phyloP scores from a whole-genome alignment of 495 filamentous ascomycete genomes.

The Hypoxylon rickii region DNA sequence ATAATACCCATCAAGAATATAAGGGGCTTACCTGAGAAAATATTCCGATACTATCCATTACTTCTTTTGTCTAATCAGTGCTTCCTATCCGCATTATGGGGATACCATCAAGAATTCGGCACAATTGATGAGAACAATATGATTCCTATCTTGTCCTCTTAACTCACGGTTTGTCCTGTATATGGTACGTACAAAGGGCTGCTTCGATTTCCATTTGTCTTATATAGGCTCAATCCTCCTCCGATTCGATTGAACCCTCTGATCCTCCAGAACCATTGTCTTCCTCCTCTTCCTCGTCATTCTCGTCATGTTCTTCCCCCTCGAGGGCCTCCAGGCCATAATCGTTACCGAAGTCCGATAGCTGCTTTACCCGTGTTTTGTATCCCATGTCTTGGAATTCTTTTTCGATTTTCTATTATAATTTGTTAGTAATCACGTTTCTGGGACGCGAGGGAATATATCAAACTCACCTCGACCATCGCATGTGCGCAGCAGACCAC shows the following conservation, averaged over 20 bases:
- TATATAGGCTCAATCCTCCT: slow-evolving; percentile 28
- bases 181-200: slow-evolving; percentile 20
- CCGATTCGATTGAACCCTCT: slow-evolving; percentile 45
- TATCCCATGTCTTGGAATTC: slow-evolving; percentile 77
- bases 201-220: background rate
- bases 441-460: background rate
- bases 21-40: too few species aligned
- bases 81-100: too few species aligned
- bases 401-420: slow-evolving; percentile 65
- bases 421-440: slow-evolving; percentile 16
- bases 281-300: slow-evolving; percentile 52
- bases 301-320: slow-evolving; percentile 65
- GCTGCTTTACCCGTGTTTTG: slow-evolving; percentile 71
- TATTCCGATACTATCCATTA: too few species aligned
- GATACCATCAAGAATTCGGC: too few species aligned
- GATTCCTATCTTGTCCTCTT: slow-evolving; percentile 14
- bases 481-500: slow-evolving; percentile 87
- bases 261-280: slow-evolving; percentile 46
- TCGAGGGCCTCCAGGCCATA: slow-evolving; percentile 81
- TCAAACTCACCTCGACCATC: slow-evolving; percentile 74
- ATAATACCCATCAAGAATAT: too few species aligned
- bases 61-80: too few species aligned
- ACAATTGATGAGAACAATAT: background rate
- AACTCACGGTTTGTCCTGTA: slow-evolving; percentile 15
- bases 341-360: slow-evolving; percentile 85